Base-by-base conservation (phyloP, 2,329 filamentous ascomycete genomes). In the Cordyceps cicadae region DNA sequence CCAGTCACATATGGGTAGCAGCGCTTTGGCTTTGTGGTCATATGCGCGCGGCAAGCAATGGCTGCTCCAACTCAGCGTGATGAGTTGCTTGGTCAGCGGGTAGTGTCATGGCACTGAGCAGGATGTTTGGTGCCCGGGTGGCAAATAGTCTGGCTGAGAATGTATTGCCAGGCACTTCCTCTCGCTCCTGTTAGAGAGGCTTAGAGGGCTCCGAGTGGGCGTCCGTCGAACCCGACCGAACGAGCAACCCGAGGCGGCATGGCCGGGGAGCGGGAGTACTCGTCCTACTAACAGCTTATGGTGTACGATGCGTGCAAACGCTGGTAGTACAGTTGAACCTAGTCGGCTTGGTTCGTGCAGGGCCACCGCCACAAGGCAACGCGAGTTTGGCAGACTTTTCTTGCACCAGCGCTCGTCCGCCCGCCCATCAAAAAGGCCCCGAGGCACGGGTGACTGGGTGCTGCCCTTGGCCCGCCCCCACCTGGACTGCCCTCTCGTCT, bases 41-140 rank as follows among this genome's bases (percentile, higher is more conserved):
- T 14, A 59, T 48, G 57, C 57, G 57, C 57, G 57, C 57, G 57
- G 50, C 41, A 59, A 24, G 32, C 45, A n/a, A 14, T 37, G 29
- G 24, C 24, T 48, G 8, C 3, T 17, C 45, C 0, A 15, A 3
- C 15, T 12, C 14, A 1, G 45, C 3, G 2, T n/a, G 15, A 32
- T 29, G 32, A 7, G 34, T 17, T 39, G 14, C 37, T 59, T 48
- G 50, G 37, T 59, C 39, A 53, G 57, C 57, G 9, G 51, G 14
- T 17, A 7, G 11, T 7, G 19, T 24, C 55, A 32, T 51, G 34
- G 19, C 46, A 37, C 46, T 48, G 54, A 29, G 37, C 4, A 17
- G 14, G 24, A 46, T 19, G 29, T 17, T 17, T 14, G 45, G 34
- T 50, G 21, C 15, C 21, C 11, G 32, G 19, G 52, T 54, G 52